Percentiles rank a stretch among this genome's conserved stretches.
Evolutionary conservation across 2,329 filamentous ascomycete species (phyloP).

Genomic region (Fusarium paranaense): DNA sequence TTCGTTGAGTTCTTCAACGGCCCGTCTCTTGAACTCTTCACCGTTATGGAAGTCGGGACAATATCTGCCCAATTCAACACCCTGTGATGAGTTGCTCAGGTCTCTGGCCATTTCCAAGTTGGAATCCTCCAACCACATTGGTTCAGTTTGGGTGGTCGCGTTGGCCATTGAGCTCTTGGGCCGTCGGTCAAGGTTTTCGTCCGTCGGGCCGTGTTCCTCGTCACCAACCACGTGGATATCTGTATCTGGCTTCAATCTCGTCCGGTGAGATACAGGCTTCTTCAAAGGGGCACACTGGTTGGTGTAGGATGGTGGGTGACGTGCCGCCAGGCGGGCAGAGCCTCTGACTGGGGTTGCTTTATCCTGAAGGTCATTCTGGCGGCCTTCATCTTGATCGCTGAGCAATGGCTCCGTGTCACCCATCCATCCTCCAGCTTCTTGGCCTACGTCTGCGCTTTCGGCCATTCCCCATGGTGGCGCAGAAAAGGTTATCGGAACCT

Average conservation of each 20-base stretch:
- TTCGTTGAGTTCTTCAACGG: background rate
- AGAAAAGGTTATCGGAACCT: background rate
- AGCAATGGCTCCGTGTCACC: background rate
- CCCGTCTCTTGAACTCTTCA: background rate
- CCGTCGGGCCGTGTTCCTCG: background rate
- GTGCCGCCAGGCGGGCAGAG: background rate
- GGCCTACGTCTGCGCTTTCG: background rate
- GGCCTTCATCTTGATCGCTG: too few species aligned
- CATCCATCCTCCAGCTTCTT: background rate
- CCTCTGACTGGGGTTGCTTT: background rate
- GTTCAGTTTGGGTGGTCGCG: background rate
- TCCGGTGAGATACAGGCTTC: background rate
- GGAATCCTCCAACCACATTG: rapidly evolving
- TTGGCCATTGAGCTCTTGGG: background rate
- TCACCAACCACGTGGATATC: background rate
- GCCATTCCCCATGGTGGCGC: background rate
- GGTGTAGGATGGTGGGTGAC: background rate
- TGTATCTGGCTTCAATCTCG: background rate
- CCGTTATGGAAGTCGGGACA: too few species aligned
- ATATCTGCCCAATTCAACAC: too few species aligned
- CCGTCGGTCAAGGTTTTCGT: too few species aligned
- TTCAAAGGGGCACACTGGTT: background rate
- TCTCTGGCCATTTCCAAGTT: background rate
- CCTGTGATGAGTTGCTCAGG: background rate
- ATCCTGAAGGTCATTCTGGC: background rate